Evolutionary conservation across 164 flowering plant species (phyloP).

Genomic region (Macadamia integrifolia): DNA sequence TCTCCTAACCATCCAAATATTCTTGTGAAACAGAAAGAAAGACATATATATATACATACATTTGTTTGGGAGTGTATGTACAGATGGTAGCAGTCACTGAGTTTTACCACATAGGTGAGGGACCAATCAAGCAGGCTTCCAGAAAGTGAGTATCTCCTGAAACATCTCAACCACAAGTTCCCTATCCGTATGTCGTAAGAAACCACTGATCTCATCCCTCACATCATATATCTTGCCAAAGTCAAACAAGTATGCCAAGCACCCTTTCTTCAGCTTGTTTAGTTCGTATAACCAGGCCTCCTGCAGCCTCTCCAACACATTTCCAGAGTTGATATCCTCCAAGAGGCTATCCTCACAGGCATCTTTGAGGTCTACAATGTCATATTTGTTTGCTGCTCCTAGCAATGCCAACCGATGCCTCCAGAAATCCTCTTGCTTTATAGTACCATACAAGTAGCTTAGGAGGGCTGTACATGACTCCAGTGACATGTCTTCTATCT

Average conservation of each 20-base stretch:
- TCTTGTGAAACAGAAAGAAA: background rate
- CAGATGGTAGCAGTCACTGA: background rate
- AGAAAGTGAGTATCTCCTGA: constrained; percentile 70
- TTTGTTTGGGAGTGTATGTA: background rate
- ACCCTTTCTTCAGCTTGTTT: constrained; percentile 69
- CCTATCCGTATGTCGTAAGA: constrained; percentile 72
- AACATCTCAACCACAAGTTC: constrained; percentile 82
- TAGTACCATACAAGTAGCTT: constrained; percentile 73
- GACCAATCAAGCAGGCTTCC: constrained; percentile 54
- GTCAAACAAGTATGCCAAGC: constrained; percentile 70
- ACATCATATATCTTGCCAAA: constrained; percentile 88
- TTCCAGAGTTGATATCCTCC: constrained; percentile 76
- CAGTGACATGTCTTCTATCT: constrained; percentile 70
- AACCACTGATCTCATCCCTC: constrained; percentile 58
- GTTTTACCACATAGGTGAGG: background rate
- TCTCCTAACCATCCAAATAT: too few species aligned
- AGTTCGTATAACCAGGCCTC: constrained; percentile 90
- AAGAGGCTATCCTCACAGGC: constrained; percentile 82
- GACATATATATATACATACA: background rate
- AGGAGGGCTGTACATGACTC: constrained; percentile 75
- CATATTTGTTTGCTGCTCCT: constrained; percentile 88
- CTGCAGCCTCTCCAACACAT: constrained; percentile 85
- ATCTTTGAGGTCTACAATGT: constrained; percentile 62
- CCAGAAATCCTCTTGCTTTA: constrained; percentile 82
- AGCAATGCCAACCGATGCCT: constrained; percentile 68